phyloP scores from a whole-genome alignment of 2,329 filamentous ascomycete genomes.

The Scedosporium boydii region DNA sequence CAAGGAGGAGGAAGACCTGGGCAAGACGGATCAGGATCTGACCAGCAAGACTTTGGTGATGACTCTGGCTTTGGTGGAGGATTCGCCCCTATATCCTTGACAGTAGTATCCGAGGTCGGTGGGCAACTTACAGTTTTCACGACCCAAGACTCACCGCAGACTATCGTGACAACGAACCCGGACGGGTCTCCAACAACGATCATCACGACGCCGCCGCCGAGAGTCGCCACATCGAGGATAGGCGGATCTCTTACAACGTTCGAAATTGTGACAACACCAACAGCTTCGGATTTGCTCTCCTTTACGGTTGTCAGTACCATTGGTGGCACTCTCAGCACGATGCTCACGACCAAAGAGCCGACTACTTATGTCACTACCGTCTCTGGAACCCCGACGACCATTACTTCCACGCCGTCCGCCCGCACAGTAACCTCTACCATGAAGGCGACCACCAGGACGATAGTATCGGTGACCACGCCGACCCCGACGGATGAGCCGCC shows the following conservation, averaged over 20 bases:
- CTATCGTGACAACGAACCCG: slow-evolving; percentile 13
- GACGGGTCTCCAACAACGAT: slow-evolving; percentile 15
- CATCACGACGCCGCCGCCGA: slow-evolving; percentile 14
- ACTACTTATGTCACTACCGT: slow-evolving; percentile 17
- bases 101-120: slow-evolving; percentile 15
- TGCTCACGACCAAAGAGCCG: slow-evolving; percentile 7
- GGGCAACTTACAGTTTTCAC: slow-evolving; percentile 16
- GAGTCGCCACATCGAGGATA: slow-evolving; percentile 15
- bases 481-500: slow-evolving; percentile 1
- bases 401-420: slow-evolving; percentile 17
- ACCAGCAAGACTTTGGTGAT: slow-evolving; percentile 8
- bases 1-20: slow-evolving; percentile 10
- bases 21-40: slow-evolving; percentile 5
- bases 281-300: slow-evolving; percentile 8
- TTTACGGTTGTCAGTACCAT: slow-evolving; percentile 17
- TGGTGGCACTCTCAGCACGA: slow-evolving; percentile 12
- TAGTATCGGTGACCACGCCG: slow-evolving; percentile 14
- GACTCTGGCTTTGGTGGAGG: slow-evolving; percentile 13
- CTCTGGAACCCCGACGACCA: slow-evolving; percentile 14
- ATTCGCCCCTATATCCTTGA: slow-evolving; percentile 15
- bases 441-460: slow-evolving; percentile 13
- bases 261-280: slow-evolving; percentile 18
- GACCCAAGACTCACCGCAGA: slow-evolving; percentile 13
- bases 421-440: slow-evolving; percentile 16
- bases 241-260: slow-evolving; percentile 17